These are phyloP conservation scores for Akebia trifoliata DNA, from an alignment of 164 flowering plant species.

Conservation along the genomic window DNA sequence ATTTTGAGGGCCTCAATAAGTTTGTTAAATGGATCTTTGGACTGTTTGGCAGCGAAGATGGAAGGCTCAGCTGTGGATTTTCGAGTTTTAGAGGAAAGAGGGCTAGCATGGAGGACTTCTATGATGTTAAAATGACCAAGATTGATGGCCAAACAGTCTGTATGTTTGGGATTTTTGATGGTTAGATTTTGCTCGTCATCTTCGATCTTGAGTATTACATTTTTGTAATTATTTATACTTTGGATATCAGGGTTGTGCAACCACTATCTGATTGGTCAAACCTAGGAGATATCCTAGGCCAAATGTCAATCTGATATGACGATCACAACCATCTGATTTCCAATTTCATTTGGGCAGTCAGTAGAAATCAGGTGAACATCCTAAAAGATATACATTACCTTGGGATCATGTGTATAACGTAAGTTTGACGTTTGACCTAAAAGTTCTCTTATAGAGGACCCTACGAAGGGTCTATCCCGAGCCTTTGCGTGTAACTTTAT, in stretches of 20 bases:
- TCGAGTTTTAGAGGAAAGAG: conserved; percentile 96
- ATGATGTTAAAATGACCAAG: conserved; percentile 68
- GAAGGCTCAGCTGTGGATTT: conserved; percentile 79
- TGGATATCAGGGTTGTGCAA: neutral
- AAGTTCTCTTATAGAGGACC: neutral
- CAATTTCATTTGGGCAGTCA: neutral
- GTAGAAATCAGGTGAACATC: neutral
- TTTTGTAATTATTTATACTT: neutral
- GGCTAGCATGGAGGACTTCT: conserved; percentile 92
- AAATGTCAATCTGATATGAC: neutral
- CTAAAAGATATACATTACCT: too few species aligned
- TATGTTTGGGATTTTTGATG: conserved; percentile 94
- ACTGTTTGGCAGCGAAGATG: conserved; percentile 71
- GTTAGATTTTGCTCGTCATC: conserved; percentile 38
- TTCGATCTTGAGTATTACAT: neutral
- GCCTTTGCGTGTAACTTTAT: too few species aligned
- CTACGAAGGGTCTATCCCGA: too few species aligned
- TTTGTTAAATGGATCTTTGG: conserved; percentile 10
- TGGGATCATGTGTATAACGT: neutral
- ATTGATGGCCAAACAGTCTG: conserved; percentile 67
- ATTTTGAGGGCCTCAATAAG: conserved; percentile 7
- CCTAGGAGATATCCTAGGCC: neutral
- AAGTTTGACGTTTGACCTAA: neutral
- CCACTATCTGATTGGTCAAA: neutral
- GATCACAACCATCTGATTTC: neutral